Percentiles rank a stretch among this genome's conserved stretches.
These are phyloP conservation scores for Trametes maxima DNA, from an alignment of 768 basidiomycete genomes.

Conservation along the genomic window DNA sequence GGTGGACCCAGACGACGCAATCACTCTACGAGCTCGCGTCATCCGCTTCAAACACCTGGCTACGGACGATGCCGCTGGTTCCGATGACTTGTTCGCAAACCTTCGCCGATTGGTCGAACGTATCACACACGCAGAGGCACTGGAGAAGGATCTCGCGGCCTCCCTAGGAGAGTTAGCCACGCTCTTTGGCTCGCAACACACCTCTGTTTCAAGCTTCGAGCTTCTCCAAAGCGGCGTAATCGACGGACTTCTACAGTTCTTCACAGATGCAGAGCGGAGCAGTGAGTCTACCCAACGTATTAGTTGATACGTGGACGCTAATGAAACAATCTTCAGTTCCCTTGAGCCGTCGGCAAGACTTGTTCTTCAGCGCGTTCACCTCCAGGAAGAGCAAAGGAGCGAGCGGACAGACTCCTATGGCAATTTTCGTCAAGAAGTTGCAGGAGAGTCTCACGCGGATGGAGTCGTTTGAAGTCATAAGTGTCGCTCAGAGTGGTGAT, in stretches of 20 bases:
- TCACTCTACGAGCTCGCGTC: slow-evolving; percentile 88
- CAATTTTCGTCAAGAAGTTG: slow-evolving; percentile 88
- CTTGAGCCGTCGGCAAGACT: slow-evolving; percentile 65
- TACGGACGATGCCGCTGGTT: slow-evolving; percentile 54
- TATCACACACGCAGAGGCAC: slow-evolving; percentile 54
- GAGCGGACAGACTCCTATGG: slow-evolving; percentile 59
- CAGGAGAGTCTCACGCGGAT: slow-evolving; percentile 95
- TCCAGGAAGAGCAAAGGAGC: slow-evolving; percentile 50
- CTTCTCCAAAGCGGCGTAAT: slow-evolving; percentile 92
- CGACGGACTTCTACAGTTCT: slow-evolving; percentile 81
- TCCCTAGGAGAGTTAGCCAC: slow-evolving; percentile 76
- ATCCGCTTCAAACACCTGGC: slow-evolving; percentile 81
- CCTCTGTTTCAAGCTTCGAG: slow-evolving; percentile 94
- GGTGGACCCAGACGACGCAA: slow-evolving; percentile 85
- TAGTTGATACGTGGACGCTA: slow-evolving; percentile 10
- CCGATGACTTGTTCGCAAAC: slow-evolving; percentile 63
- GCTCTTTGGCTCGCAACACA: slow-evolving; percentile 73
- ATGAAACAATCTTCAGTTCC: slow-evolving; percentile 48
- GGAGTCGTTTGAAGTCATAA: slow-evolving; percentile 94
- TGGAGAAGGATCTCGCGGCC: slow-evolving; percentile 64
- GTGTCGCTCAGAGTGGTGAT: slow-evolving; percentile 80
- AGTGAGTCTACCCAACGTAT: slow-evolving; percentile 41
- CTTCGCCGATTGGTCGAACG: slow-evolving; percentile 66
- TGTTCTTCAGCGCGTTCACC: slow-evolving; percentile 80
- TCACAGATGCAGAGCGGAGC: slow-evolving; percentile 56